Conservation (phyloP, 2,329 filamentous ascomycete species). For the Pseudocercospora eumusae region DNA sequence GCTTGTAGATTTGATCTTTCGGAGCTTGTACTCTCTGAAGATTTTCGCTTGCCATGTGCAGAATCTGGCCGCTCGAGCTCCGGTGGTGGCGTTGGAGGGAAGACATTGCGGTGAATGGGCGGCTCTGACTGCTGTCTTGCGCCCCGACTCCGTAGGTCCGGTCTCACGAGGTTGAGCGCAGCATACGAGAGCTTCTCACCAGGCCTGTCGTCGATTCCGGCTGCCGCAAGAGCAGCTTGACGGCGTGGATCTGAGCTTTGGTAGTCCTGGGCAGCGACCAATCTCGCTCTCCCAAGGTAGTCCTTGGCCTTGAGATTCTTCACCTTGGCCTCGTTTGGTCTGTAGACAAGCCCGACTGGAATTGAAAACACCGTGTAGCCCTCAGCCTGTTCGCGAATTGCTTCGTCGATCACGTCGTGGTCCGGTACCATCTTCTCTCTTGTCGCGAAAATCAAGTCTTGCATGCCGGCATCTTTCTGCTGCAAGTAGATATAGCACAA, state of each 20-base stretch:
- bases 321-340: slow-evolving; percentile 96
- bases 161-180: slow-evolving; percentile 89
- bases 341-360: slow-evolving; percentile 90
- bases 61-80: slow-evolving; percentile 64
- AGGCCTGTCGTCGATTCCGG: slow-evolving; percentile 75
- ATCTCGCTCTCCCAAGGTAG: slow-evolving; percentile 91
- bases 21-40: slow-evolving; percentile 51
- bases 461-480: slow-evolving; percentile 84
- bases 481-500: slow-evolving; percentile 97
- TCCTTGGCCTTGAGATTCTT: slow-evolving; percentile 98
- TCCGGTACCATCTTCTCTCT: slow-evolving; percentile 96
- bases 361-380: slow-evolving; percentile 99
- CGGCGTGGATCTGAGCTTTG: slow-evolving; percentile 34
- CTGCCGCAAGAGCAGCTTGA: slow-evolving; percentile 43
- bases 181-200: slow-evolving; percentile 85
- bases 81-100: slow-evolving; percentile 65
- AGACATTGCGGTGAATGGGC: slow-evolving; percentile 74
- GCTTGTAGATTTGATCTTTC: slow-evolving; percentile 37
- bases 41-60: slow-evolving; percentile 34
- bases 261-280: slow-evolving; percentile 67
- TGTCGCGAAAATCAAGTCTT: slow-evolving; percentile 84
- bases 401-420: slow-evolving; percentile 97
- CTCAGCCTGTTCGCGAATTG: slow-evolving; percentile 90
- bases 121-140: slow-evolving; percentile 81
- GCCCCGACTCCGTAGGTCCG: slow-evolving; percentile 70